phyloP scores from a whole-genome alignment of 768 basidiomycete genomes.

The Steccherinum ochraceum region DNA sequence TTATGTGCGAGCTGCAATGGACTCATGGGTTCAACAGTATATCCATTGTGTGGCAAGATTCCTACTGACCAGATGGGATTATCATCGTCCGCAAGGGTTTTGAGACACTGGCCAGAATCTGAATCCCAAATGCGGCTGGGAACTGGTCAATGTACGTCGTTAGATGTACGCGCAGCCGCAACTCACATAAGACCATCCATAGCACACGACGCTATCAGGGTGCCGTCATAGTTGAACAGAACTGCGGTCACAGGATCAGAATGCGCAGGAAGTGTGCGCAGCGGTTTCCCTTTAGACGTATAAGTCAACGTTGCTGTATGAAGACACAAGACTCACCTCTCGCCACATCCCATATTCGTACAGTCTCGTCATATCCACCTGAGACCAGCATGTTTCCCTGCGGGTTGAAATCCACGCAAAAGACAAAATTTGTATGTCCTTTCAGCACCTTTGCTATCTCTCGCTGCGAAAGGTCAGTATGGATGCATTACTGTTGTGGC shows the following conservation, averaged over 20 bases:
- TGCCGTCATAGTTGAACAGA: conserved; percentile 91
- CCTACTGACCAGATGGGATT: conserved; percentile 80
- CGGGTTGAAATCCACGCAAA: conserved; percentile 90
- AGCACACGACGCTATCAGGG: conserved; percentile 88
- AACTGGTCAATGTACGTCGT: background rate
- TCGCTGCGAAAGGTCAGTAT: conserved; percentile 34
- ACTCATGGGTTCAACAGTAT: background rate
- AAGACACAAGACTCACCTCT: conserved; percentile 46
- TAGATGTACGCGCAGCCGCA: background rate
- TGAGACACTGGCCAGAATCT: conserved; percentile 94
- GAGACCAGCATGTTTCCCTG: conserved; percentile 87
- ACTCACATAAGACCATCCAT: conserved; percentile 96
- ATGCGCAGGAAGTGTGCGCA: conserved; percentile 90
- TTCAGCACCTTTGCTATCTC: conserved; percentile 57
- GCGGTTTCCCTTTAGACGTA: conserved; percentile 53
- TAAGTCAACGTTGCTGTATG: background rate
- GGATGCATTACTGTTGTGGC: background rate
- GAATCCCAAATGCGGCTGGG: conserved; percentile 95
- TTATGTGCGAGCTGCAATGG: conserved; percentile 66
- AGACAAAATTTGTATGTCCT: conserved; percentile 92
- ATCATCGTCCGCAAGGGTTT: conserved; percentile 93
- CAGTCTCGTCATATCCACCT: conserved; percentile 93
- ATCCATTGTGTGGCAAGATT: background rate
- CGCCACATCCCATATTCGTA: conserved; percentile 94
- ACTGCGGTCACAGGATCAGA: conserved; percentile 96